Conservation (phyloP, 305 asterid species). For the Ruellia speciosa region DNA sequence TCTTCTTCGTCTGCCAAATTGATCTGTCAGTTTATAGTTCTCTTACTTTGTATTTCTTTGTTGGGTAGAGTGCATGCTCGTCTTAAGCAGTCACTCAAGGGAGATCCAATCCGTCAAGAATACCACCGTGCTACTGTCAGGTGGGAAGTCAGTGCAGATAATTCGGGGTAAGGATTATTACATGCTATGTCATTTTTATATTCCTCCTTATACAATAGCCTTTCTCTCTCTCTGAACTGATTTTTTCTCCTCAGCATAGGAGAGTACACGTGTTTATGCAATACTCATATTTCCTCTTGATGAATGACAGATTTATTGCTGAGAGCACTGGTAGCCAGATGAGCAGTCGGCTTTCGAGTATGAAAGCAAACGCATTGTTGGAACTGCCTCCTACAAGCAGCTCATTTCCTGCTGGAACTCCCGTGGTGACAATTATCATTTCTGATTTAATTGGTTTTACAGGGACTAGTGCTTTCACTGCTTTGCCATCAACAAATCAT, state of each 20-base stretch:
- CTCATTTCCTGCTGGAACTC: constrained; percentile 59
- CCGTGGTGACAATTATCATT: constrained; percentile 54
- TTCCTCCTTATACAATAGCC: not conserved
- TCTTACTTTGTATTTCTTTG: constrained; percentile 10
- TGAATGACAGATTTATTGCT: constrained; percentile 63
- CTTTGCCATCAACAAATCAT: constrained; percentile 29
- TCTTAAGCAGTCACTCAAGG: constrained; percentile 66
- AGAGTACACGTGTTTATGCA: not conserved
- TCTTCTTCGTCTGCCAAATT: not conserved
- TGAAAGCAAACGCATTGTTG: constrained; percentile 88
- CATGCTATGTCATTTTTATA: constrained; percentile 7
- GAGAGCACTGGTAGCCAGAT: constrained; percentile 93
- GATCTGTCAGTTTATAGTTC: constrained; percentile 1
- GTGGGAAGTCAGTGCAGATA: constrained; percentile 57
- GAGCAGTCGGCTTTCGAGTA: constrained; percentile 85
- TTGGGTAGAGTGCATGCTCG: constrained; percentile 80
- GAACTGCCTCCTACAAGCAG: constrained; percentile 66
- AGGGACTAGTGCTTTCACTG: too few relatives aligned
- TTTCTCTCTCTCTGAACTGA: not conserved
- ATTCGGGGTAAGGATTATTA: constrained; percentile 55
- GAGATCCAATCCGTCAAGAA: constrained; percentile 66
- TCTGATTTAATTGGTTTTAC: constrained; percentile 51
- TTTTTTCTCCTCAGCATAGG: not conserved
- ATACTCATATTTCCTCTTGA: constrained; percentile 11
- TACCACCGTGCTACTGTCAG: constrained; percentile 68